A percentile compares a stretch with the other conserved stretches of the same genome.
phyloP scores from a whole-genome alignment of 768 basidiomycete species.

The Suillus occidentalis region DNA sequence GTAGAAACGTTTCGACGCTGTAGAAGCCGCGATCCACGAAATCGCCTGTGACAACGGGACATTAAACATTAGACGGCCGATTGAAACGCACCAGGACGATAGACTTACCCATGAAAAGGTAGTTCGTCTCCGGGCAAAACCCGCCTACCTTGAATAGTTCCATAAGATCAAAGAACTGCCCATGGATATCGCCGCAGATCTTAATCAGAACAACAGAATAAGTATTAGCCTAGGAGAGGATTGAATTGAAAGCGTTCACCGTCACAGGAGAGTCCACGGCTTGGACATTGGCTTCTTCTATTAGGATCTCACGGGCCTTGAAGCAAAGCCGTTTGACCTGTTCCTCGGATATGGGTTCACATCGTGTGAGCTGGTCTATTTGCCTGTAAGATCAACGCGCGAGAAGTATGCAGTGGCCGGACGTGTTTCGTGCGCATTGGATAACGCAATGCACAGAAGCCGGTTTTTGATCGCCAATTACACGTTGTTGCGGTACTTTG shows the following conservation, averaged over 20 bases:
- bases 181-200: conserved; percentile 97
- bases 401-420: conserved; percentile 8
- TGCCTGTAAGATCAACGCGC: conserved; percentile 53
- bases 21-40: conserved; percentile 99
- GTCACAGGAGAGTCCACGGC: conserved; percentile 95
- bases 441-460: conserved; percentile 22
- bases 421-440: conserved; percentile 6
- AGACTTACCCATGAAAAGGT: conserved; percentile 89
- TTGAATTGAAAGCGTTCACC: conserved; percentile 45
- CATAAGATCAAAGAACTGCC: conserved; percentile 95
- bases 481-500: conserved; percentile 3
- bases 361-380: conserved; percentile 90
- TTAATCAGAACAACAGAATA: conserved; percentile 24
- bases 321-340: conserved; percentile 94
- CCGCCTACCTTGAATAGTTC: conserved; percentile 94
- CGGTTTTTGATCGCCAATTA: conserved; percentile 8
- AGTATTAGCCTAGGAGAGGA: conserved; percentile 13
- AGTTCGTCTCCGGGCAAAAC: conserved; percentile 89
- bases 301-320: conserved; percentile 94
- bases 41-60: conserved; percentile 60
- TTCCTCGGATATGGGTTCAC: conserved; percentile 94
- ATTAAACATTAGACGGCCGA: conserved; percentile 13
- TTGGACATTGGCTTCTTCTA: conserved; percentile 98
- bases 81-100: conserved; percentile 9
- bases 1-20: conserved; percentile 93